Evolutionary conservation across 345 rosid genomes (phyloP).

Genomic region (Draba incana): DNA sequence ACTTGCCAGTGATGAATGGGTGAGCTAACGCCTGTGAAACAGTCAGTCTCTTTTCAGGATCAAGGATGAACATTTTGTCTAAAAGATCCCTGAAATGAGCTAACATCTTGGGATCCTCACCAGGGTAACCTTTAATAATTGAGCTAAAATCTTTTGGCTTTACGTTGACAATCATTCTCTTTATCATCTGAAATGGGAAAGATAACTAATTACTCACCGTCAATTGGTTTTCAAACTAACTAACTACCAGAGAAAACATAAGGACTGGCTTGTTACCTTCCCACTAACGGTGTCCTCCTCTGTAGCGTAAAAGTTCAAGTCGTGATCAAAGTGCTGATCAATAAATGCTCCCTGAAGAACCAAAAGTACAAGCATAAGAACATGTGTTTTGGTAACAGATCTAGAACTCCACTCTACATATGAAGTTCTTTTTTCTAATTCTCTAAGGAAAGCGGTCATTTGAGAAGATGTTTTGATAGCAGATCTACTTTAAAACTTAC

Average conservation of each 20-base stretch:
- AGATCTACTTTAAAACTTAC: slow-evolving; percentile 41
- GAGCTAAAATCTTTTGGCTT: slow-evolving; percentile 94
- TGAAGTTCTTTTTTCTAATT: neutral
- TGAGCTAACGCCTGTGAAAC: slow-evolving; percentile 90
- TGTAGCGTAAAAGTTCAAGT: slow-evolving; percentile 79
- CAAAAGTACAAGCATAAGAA: slow-evolving; percentile 8
- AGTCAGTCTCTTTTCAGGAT: slow-evolving; percentile 96
- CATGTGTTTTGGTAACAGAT: too few relatives aligned
- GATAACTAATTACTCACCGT: slow-evolving; percentile 21
- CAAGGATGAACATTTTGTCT: slow-evolving; percentile 90
- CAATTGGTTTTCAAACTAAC: slow-evolving; percentile 10
- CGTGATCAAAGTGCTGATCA: slow-evolving; percentile 91
- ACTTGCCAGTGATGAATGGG: slow-evolving; percentile 99
- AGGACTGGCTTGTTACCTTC: slow-evolving; percentile 55
- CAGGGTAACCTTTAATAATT: slow-evolving; percentile 69
- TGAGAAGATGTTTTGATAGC: slow-evolving; percentile 1
- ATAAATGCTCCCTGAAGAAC: slow-evolving; percentile 81
- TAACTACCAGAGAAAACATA: slow-evolving; percentile 5
- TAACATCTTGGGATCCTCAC: slow-evolving; percentile 96
- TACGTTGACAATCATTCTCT: slow-evolving; percentile 72
- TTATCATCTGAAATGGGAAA: slow-evolving; percentile 64
- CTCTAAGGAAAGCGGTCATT: slow-evolving; percentile 1
- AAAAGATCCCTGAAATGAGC: slow-evolving; percentile 90
- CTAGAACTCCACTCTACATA: neutral
- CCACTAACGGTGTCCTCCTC: slow-evolving; percentile 94